A percentile compares a stretch with the other conserved stretches of the same genome.
Evolutionary conservation across 2,329 filamentous ascomycete genomes (phyloP).

Genomic region (Cytospora piceae): DNA sequence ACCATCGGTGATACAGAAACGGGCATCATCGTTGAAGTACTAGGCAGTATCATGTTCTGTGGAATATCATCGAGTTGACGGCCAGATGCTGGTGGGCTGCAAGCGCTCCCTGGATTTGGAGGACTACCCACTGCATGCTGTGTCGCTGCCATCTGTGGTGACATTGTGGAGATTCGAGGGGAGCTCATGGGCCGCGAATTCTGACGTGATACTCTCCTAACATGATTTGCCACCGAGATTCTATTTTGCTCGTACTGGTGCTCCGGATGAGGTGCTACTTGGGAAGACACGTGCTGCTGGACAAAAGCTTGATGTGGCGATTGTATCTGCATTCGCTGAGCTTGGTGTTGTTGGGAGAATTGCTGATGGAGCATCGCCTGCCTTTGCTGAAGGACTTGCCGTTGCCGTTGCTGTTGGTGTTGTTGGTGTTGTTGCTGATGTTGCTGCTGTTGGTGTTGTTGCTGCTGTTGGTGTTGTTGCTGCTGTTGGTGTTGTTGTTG

Average conservation of each 20-base stretch:
- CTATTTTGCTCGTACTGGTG: conserved; percentile 18
- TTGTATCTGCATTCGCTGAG: conserved; percentile 27
- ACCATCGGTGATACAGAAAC: conserved; percentile 2
- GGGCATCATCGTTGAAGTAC: neutral
- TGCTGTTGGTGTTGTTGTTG: conserved; percentile 5
- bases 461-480: conserved; percentile 7
- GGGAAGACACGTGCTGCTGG: conserved; percentile 1
- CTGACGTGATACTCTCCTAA: conserved; percentile 6
- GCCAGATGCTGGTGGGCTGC: neutral
- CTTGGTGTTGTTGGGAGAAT: conserved; percentile 22
- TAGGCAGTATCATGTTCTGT: conserved; percentile 2
- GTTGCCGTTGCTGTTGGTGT: conserved; percentile 6
- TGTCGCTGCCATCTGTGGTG: conserved; percentile 8
- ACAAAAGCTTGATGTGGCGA: conserved; percentile 1
- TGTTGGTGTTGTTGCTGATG: conserved; percentile 16
- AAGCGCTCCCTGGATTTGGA: neutral
- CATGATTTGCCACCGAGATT: neutral
- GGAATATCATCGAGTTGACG: conserved; percentile 1
- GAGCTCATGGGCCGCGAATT: neutral
- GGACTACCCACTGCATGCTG: conserved; percentile 3
- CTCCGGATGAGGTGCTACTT: neutral
- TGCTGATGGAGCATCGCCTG: neutral
- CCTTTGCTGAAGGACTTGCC: neutral
- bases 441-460: conserved; percentile 9
- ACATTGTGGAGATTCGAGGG: conserved; percentile 2